A percentile compares a stretch with the other conserved stretches of the same genome.
Conservation (phyloP, 768 basidiomycete species). For the Coprinellus aureogranulatus region DNA sequence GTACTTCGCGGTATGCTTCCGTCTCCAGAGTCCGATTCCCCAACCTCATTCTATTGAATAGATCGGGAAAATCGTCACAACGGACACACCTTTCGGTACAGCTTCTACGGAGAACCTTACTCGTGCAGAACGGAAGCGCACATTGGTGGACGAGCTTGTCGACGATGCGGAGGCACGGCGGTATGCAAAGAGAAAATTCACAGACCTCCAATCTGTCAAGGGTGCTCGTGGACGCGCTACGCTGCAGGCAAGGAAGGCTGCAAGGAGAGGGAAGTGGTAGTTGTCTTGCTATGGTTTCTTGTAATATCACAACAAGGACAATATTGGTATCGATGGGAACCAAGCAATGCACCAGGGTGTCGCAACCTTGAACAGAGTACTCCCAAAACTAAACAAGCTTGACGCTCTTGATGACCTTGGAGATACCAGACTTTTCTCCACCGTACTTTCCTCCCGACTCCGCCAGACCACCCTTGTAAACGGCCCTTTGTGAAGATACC, state of each 20-base stretch:
- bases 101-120: conserved; percentile 70
- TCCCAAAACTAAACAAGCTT: conserved; percentile 52
- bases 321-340: too few relatives aligned
- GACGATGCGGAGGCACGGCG: conserved; percentile 83
- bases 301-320: neutral
- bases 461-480: conserved; percentile 86
- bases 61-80: conserved; percentile 78
- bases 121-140: conserved; percentile 69
- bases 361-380: too few relatives aligned
- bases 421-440: conserved; percentile 93
- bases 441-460: conserved; percentile 72
- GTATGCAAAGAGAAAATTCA: conserved; percentile 91
- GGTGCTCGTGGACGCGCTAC: conserved; percentile 71
- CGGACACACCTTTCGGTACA: conserved; percentile 70
- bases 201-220: conserved; percentile 66
- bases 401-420: conserved; percentile 84
- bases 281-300: conserved; percentile 3
- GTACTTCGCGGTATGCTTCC: conserved; percentile 74
- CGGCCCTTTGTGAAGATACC: conserved; percentile 81
- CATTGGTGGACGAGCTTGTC: conserved; percentile 83
- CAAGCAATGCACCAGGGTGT: too few relatives aligned
- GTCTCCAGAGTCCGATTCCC: too few relatives aligned
- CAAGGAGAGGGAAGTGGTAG: conserved; percentile 70
- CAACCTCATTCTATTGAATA: too few relatives aligned
- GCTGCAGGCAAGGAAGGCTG: conserved; percentile 58